These are phyloP conservation scores for Candida gorgasii DNA, from an alignment of 805 yeast genomes.

Conservation along the genomic window DNA sequence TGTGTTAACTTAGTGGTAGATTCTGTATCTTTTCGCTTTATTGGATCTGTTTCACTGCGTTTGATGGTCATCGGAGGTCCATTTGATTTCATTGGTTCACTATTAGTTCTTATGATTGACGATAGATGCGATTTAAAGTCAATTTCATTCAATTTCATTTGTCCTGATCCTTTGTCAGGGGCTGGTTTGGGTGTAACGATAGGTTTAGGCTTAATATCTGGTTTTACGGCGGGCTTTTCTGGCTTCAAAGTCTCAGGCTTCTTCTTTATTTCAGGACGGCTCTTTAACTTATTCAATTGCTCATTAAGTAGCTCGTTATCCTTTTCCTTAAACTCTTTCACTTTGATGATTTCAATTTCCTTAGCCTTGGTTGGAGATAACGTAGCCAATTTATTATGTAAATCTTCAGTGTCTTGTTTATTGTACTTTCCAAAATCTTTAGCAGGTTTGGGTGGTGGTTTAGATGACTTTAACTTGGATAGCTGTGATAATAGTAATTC, in stretches of 20 bases:
- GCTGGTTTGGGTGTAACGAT: constrained; percentile 2
- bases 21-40: constrained; percentile 12
- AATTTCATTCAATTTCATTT: constrained; percentile 8
- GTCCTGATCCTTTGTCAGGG: constrained; percentile 1
- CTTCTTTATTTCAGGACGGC: constrained; percentile 10
- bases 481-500: constrained; percentile 26
- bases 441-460: constrained; percentile 10
- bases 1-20: constrained; percentile 37
- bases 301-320: constrained; percentile 25
- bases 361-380: constrained; percentile 5
- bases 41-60: constrained; percentile 10
- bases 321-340: constrained; percentile 20
- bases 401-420: constrained; percentile 3
- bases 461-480: constrained; percentile 18
- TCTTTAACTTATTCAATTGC: constrained; percentile 27
- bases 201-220: constrained; percentile 1
- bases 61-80: constrained; percentile 4
- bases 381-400: constrained; percentile 13
- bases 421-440: constrained; percentile 8
- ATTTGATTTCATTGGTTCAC: constrained; percentile 21
- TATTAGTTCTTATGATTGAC: constrained; percentile 28
- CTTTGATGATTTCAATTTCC: too few species aligned
- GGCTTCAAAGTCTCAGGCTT: constrained; percentile 11
- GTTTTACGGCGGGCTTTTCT: neutral
- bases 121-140: constrained; percentile 26